Conservation (phyloP, 768 basidiomycete species). For the Phanerochaete carnosa region DNA sequence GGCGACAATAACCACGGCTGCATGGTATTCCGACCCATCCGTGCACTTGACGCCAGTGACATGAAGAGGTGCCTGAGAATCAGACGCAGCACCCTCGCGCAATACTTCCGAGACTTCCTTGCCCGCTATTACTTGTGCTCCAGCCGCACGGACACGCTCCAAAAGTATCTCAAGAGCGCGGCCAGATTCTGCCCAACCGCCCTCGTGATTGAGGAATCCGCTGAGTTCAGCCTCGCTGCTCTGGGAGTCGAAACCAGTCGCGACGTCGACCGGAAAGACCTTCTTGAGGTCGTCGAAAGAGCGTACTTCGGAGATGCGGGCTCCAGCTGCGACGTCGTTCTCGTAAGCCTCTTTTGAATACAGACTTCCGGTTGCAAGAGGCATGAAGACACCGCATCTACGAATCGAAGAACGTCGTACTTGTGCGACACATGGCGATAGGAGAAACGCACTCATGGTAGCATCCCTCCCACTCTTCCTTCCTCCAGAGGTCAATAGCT, state of each 20-base stretch:
- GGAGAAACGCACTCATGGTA: conserved; percentile 73
- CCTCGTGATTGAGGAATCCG: conserved; percentile 72
- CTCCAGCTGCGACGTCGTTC: conserved; percentile 63
- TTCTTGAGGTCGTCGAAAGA: conserved; percentile 39
- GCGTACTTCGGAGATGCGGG: conserved; percentile 40
- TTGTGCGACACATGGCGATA: not conserved
- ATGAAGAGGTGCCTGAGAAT: conserved; percentile 35
- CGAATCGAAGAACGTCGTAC: not conserved
- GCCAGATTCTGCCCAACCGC: conserved; percentile 83
- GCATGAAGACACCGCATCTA: conserved; percentile 68
- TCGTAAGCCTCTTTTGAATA: conserved; percentile 54
- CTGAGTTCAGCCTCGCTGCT: not conserved
- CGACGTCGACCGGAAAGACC: conserved; percentile 44
- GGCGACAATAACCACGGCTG: conserved; percentile 65
- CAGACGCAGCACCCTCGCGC: conserved; percentile 10
- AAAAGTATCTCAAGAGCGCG: conserved; percentile 60
- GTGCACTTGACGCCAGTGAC: conserved; percentile 55
- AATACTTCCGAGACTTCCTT: conserved; percentile 52
- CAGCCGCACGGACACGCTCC: conserved; percentile 50
- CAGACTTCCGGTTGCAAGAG: conserved; percentile 33
- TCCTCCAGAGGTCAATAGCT: conserved; percentile 74
- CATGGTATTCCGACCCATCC: conserved; percentile 53
- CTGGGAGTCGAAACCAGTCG: conserved; percentile 24
- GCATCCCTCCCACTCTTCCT: conserved; percentile 61
- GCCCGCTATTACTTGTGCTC: conserved; percentile 57